Conservation (phyloP, 768 basidiomycete genomes). For the Kwoniella shandongensis region DNA sequence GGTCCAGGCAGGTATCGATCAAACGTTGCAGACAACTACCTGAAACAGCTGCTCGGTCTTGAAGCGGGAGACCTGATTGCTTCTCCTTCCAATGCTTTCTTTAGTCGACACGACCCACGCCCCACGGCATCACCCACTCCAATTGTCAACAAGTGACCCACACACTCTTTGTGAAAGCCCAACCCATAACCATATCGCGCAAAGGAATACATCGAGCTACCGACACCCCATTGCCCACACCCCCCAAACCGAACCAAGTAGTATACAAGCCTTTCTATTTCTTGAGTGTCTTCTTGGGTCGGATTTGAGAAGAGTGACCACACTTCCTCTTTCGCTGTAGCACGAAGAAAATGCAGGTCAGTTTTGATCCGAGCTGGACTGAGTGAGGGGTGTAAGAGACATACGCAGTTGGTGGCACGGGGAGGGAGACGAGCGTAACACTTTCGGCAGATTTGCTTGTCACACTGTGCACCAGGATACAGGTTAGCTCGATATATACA, state of each 20-base stretch:
- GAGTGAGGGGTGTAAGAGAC: conserved; percentile 17
- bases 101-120: no score
- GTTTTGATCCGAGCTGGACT: neutral
- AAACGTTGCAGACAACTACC: no score
- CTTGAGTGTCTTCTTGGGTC: conserved; percentile 90
- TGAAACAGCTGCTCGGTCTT: no score
- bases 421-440: conserved; percentile 99
- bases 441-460: conserved; percentile 99
- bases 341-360: conserved; percentile 54
- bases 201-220: no score
- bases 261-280: conserved; percentile 31
- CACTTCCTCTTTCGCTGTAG: conserved; percentile 62
- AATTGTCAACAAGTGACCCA: no score
- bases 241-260: conserved; percentile 6
- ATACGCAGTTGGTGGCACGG: conserved; percentile 99
- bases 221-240: neutral
- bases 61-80: no score
- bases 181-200: no score
- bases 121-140: no score
- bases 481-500: no score
- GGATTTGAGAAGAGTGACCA: conserved; percentile 56
- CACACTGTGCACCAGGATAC: conserved; percentile 59
- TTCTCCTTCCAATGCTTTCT: no score
- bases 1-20: no score
- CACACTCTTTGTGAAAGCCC: no score